Evolutionary conservation across 225 moss, liverwort and hornwort genomes (phyloP), one percentile per base, ranked within the genome.

Genomic region (Lunularia cruciata): DNA sequence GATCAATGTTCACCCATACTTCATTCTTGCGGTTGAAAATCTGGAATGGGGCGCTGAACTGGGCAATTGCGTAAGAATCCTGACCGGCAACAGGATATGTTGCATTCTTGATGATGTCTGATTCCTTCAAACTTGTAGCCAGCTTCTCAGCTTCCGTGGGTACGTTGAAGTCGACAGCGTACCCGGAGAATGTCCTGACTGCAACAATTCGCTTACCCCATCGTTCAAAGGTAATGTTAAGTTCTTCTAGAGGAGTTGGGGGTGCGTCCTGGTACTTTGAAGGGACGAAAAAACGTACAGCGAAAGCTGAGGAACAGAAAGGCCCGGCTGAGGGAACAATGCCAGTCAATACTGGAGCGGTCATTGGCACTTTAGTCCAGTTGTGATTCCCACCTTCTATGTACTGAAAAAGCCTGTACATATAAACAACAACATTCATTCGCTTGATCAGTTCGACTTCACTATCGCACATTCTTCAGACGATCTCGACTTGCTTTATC

Each of bases 291-390:
- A 98, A 88, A 1, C 93, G 91, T 28, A 98, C 63, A 19, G 75
- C 85, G 38, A 93, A 98, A 15, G 98, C 81, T 1, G 98, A 90
- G 2, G 98, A 86, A 85, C 90, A 89, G 83, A 98, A 98, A 3
- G 98, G 98, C 11, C 98, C 98, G 15, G 86, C 98, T 19, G 98
- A 90, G 3, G 98, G 98, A 39, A 93, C 86, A 19, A 98, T 89
- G n/a, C 98, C 93, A 2, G 98, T 98, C 61, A 90, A 61, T 15
- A 93, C 88, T 2, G 98, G 98, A 0, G 87, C 48, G n/a, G 98
- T 98, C 98, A 98, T 98, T 0, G 78, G 77, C 55, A 98, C 83
- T 53, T 64, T 83, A 31, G 85, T 89, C 81, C 86, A 91, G 75
- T 98, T 98, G 11, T 90, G 67, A 25, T 98, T 98, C 2, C 64